Conservation (phyloP, 371 early-diverging fungal genomes). For the Thermomucor indicae-seudaticae region DNA sequence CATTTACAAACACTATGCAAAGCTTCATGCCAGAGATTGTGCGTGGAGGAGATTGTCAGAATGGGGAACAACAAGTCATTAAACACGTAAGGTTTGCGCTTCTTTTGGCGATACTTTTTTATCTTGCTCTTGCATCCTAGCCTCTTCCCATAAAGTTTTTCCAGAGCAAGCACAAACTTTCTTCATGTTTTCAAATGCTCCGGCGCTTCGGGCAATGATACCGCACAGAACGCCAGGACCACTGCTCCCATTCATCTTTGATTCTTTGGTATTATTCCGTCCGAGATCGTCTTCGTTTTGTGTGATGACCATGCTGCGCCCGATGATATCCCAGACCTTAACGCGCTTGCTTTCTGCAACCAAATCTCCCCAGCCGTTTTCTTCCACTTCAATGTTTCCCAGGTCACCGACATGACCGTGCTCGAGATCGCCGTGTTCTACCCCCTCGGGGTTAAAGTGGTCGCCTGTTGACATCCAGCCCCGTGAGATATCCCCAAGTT, state of each 20-base stretch:
- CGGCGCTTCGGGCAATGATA: constrained; percentile 85
- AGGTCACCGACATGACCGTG: constrained; percentile 64
- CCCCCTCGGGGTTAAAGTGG: constrained; percentile 56
- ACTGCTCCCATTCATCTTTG: constrained; percentile 51
- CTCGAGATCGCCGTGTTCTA: constrained; percentile 50
- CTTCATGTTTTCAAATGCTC: constrained; percentile 87
- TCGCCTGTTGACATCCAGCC: constrained; percentile 57
- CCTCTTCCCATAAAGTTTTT: constrained; percentile 85
- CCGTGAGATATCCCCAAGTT: constrained; percentile 71
- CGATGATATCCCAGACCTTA: constrained; percentile 86
- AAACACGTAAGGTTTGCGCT: too few species aligned
- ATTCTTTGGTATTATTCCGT: constrained; percentile 6
- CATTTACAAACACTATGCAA: too few species aligned
- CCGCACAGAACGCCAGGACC: constrained; percentile 74
- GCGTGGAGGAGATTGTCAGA: too few species aligned
- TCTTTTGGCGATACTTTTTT: constrained; percentile 15
- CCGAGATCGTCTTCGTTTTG: constrained; percentile 52
- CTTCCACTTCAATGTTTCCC: constrained; percentile 64
- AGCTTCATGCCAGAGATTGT: too few species aligned
- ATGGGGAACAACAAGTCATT: too few species aligned
- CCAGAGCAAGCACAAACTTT: constrained; percentile 86
- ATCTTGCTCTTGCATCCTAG: constrained; percentile 17
- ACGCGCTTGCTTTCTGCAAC: constrained; percentile 67
- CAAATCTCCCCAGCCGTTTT: constrained; percentile 74
- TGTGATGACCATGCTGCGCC: constrained; percentile 76